Percentiles rank a stretch among this genome's conserved stretches.
These are phyloP conservation scores for Basidiobolus heterosporus DNA, from an alignment of 371 early-diverging fungal species.

Conservation along the genomic window DNA sequence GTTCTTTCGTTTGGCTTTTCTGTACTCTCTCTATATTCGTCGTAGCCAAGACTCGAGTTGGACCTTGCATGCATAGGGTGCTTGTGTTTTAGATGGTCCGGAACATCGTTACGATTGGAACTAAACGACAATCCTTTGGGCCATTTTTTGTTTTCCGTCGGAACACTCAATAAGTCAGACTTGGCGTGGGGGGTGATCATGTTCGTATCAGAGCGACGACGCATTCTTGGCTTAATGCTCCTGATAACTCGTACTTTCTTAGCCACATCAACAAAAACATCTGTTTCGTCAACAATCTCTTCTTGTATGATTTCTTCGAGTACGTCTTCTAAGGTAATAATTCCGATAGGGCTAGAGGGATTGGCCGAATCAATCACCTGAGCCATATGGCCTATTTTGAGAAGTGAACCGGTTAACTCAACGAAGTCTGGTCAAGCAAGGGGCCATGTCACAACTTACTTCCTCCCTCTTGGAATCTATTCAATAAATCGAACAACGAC, in stretches of 20 bases:
- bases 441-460: slow-evolving; percentile 8
- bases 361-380: slow-evolving; percentile 42
- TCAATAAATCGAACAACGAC: slow-evolving; percentile 75
- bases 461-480: slow-evolving; percentile 84
- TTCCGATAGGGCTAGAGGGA: slow-evolving; percentile 49
- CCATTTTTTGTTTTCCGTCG: too few species aligned
- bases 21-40: too few species aligned
- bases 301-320: slow-evolving; percentile 91
- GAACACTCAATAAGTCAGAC: too few species aligned
- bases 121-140: too few species aligned
- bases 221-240: neutral
- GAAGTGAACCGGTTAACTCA: neutral
- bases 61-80: too few species aligned
- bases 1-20: too few species aligned
- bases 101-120: too few species aligned
- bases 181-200: too few species aligned
- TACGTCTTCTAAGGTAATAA: slow-evolving; percentile 91
- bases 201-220: neutral
- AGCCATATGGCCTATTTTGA: slow-evolving; percentile 36
- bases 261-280: slow-evolving; percentile 64
- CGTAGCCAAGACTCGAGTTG: too few species aligned
- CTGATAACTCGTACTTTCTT: slow-evolving; percentile 1
- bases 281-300: slow-evolving; percentile 89
- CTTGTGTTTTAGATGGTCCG: too few species aligned
- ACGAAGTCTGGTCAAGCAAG: neutral